A percentile compares a stretch with the other conserved stretches of the same genome.
phyloP scores from a whole-genome alignment of 352 stramenopile species.

The Phytopythium montanum region DNA sequence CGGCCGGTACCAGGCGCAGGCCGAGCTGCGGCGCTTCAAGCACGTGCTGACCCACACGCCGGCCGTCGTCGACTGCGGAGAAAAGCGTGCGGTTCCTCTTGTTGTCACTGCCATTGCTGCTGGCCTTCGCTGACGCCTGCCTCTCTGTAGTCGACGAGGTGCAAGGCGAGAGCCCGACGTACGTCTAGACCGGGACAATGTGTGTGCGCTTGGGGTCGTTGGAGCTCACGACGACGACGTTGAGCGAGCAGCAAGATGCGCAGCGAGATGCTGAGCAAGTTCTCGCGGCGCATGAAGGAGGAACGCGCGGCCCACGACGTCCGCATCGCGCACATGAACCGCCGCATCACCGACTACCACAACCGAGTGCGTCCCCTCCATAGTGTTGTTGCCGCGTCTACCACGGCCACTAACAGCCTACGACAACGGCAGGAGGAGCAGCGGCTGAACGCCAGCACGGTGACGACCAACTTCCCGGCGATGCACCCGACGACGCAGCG shows the following conservation, averaged over 20 bases:
- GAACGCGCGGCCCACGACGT: constrained; percentile 54
- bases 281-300: constrained; percentile 50
- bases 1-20: constrained; percentile 67
- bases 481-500: constrained; percentile 77
- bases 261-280: constrained; percentile 51
- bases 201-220: background rate
- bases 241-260: constrained; percentile 26
- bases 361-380: constrained; percentile 32
- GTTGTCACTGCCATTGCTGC: background rate
- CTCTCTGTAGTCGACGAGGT: constrained; percentile 29
- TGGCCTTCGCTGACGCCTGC: background rate
- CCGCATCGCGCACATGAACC: constrained; percentile 79
- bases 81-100: constrained; percentile 30
- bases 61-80: constrained; percentile 45
- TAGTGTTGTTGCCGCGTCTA: background rate
- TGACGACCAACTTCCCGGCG: constrained; percentile 71
- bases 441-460: constrained; percentile 55
- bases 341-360: constrained; percentile 78
- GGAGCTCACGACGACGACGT: constrained; percentile 1
- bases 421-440: constrained; percentile 41
- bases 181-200: constrained; percentile 4
- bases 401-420: no score
- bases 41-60: constrained; percentile 53
- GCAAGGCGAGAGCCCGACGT: constrained; percentile 43
- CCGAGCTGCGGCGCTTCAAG: constrained; percentile 75